Percentiles rank a stretch among this genome's conserved stretches.
Evolutionary conservation across 2,329 filamentous ascomycete genomes (phyloP).

Genomic region (Stagonosporopsis tanaceti): DNA sequence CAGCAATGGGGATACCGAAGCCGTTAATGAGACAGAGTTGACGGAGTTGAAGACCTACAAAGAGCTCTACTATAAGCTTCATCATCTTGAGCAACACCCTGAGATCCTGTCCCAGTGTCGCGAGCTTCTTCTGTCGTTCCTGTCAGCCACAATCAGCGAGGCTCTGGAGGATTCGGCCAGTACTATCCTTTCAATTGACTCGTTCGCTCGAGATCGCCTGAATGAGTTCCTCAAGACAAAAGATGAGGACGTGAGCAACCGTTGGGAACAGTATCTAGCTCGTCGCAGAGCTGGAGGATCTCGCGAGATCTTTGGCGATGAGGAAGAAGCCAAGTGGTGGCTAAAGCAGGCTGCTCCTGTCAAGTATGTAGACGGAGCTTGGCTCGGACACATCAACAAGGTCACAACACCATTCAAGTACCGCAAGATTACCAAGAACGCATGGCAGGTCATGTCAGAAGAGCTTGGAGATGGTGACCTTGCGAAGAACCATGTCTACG

Average conservation of each 20-base stretch:
- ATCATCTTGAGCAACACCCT: conserved; percentile 51
- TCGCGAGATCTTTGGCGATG: conserved; percentile 49
- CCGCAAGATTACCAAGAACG: conserved; percentile 51
- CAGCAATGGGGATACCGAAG: background rate
- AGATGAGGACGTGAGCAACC: conserved; percentile 39
- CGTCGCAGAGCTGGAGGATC: conserved; percentile 45
- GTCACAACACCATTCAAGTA: conserved; percentile 54
- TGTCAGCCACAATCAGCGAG: conserved; percentile 46
- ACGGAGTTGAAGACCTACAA: conserved; percentile 33
- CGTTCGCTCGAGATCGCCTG: conserved; percentile 39
- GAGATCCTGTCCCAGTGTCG: conserved; percentile 47
- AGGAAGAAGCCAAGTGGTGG: conserved; percentile 51
- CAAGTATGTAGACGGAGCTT: conserved; percentile 60
- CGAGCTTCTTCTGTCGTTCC: conserved; percentile 45
- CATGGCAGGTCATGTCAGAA: conserved; percentile 60
- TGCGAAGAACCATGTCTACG: conserved; percentile 55
- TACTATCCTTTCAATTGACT: conserved; percentile 43
- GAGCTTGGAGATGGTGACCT: conserved; percentile 61
- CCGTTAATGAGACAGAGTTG: background rate
- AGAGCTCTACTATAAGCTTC: conserved; percentile 52
- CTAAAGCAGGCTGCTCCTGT: conserved; percentile 53
- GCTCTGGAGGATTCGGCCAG: conserved; percentile 20
- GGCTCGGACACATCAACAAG: conserved; percentile 58
- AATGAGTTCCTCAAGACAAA: conserved; percentile 43
- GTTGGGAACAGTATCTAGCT: conserved; percentile 48